Base-by-base conservation (phyloP, 441 rosid species). In the Brassica balearica region DNA sequence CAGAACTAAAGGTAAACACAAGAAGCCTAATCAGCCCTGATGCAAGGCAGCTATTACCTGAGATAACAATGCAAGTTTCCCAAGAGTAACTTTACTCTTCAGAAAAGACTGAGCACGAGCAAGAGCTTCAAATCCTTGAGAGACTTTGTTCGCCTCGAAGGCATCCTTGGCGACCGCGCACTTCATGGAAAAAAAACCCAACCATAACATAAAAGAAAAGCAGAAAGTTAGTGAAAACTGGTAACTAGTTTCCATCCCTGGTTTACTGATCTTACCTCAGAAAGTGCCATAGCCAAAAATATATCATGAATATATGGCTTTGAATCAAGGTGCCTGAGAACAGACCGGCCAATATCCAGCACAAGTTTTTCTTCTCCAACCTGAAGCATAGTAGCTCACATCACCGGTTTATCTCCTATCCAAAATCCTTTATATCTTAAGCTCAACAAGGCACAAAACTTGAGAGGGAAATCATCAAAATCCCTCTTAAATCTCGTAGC, bases 61-160 rank as follows among this genome's bases (percentile, higher is more conserved):
- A 69, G 90, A 81, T 68, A 93, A 85, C 79, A 95, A 84, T 27
- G 86, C 84, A 92, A 91, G 87, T 80, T 90, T 91, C 63, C 85
- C 88, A 59, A 93, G 97, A 72, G 97, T 92, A 64, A 75, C 83
- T 84, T 88, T 89, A 86, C 99, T 93, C 83, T 90, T 93, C 22
- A 95, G 92, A 81, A 93, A 87, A 83, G 85, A 82, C 29, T 95
- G 99, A 72, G 99, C 97, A 55, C 93, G 97, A 68, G 97, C 97
- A 85, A 95, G 97, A 82, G 99, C 98, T 86, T 93, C 99, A 84
- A 95, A 93, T 80, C 99, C 99, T 82, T 80, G 91, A 64, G 95
- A 90, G 63, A 93, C 91, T 84, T 88, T 92, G 85, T 86, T 91
- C 89, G 86, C 92, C 86, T 95, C 97, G 68, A 95, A 90, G 76